Evolutionary conservation across 768 basidiomycete genomes (phyloP), one percentile per base, ranked within the genome.

Genomic region (Rhizopogon sp.): DNA sequence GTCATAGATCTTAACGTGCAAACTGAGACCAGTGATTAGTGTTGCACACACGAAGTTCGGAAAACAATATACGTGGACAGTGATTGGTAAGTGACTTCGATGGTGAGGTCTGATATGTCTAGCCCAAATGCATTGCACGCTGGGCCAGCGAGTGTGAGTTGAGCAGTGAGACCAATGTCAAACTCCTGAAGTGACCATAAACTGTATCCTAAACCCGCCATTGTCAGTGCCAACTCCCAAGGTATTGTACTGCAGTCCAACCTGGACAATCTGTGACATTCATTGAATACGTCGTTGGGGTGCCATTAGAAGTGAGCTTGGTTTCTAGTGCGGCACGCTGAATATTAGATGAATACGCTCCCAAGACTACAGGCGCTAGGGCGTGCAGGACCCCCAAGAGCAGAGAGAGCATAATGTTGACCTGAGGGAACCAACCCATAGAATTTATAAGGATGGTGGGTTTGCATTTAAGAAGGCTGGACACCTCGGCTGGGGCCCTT

Each of bases 1-100:
- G 65, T 90, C 87, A 58, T 73, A 81, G 8, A 89, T 82, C 58
- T 85, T 80, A 40, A 89, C 83, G 52, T 81, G 87, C 5, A 88
- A 72, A 43, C 87, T 87, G 53, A 17, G 43, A 8, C 20, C 11
- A n/a, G 13, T 8, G 25, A 3, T 3, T 31, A 43, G 41, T 50
- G 25, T 50, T 17, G 14, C 42, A 41, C 20, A 52, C 6, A 13
- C 14, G 39, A 13, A 7, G 8, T 6, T 31, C 31, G 37, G 37
- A 50, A 33, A 13, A 41, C 25, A 43, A 63, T 70, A 46, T 57
- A 81, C 80, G 77, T 73, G 43, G 78, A 74, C 51, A 67, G 67
- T 20, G 77, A 79, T 66, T 88, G 85, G 61, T 88, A 87, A 13
- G 79, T 80, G 6, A 88, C 84, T 62, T 84, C 70, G 28, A 90